phyloP scores from a whole-genome alignment of 768 basidiomycete genomes.

The Auricularia auricula-judae region DNA sequence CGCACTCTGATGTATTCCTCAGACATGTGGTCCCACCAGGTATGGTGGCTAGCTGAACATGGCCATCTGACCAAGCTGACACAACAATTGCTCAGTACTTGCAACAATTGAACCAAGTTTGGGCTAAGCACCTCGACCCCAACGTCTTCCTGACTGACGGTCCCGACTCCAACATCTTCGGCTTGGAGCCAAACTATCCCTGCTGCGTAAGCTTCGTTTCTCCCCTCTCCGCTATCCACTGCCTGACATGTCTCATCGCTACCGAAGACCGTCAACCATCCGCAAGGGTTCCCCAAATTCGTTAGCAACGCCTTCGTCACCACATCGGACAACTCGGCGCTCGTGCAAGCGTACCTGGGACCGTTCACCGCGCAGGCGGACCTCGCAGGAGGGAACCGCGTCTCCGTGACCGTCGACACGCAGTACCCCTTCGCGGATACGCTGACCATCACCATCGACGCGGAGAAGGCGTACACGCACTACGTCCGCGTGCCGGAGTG shows the following conservation, averaged over 20 bases:
- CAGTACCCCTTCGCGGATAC: slow-evolving; percentile 1
- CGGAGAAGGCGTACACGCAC: background rate
- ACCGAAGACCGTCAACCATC: background rate
- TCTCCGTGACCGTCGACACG: slow-evolving; percentile 2
- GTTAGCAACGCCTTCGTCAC: slow-evolving; percentile 41
- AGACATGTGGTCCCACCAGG: slow-evolving; percentile 50
- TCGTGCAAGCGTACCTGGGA: slow-evolving; percentile 39
- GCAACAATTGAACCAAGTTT: slow-evolving; percentile 49
- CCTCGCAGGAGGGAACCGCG: slow-evolving; percentile 18
- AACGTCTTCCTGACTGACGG: slow-evolving; percentile 43
- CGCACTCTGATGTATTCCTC: background rate
- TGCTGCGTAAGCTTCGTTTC: background rate
- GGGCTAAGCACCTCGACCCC: slow-evolving; percentile 44
- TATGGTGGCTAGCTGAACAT: too few relatives aligned
- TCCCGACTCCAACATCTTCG: slow-evolving; percentile 42
- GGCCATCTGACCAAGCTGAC: too few relatives aligned
- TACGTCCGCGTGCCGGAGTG: slow-evolving; percentile 1
- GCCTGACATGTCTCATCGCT: background rate
- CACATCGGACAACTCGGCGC: slow-evolving; percentile 31
- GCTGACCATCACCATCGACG: background rate
- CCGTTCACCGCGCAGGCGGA: slow-evolving; percentile 33
- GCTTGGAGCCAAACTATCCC: slow-evolving; percentile 16
- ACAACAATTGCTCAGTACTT: slow-evolving; percentile 22
- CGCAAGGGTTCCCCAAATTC: slow-evolving; percentile 36
- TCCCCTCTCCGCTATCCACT: background rate